Conservation (phyloP, 2,329 filamentous ascomycete genomes). For the Exophiala sideris region DNA sequence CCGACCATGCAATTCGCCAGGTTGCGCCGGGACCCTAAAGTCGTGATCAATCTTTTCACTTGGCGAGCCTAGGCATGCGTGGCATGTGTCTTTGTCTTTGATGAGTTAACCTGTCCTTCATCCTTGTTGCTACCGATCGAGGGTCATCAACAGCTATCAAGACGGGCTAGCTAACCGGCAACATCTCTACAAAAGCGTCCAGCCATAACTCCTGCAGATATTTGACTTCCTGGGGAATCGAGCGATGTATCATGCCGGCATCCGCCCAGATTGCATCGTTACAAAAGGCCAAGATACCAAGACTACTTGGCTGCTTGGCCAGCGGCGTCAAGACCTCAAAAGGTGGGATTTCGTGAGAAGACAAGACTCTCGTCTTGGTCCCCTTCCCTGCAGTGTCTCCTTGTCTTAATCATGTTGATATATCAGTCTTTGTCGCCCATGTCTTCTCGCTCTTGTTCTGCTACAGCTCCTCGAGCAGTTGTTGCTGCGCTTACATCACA, state of each 20-base stretch:
- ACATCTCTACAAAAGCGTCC: not conserved
- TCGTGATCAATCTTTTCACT: too few species aligned
- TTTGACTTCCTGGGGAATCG: too few species aligned
- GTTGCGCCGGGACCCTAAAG: too few species aligned
- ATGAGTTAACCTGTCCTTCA: too few species aligned
- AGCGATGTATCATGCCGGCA: too few species aligned
- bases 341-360: constrained; percentile 1
- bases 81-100: too few species aligned
- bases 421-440: constrained; percentile 19
- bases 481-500: constrained; percentile 1
- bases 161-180: too few species aligned
- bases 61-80: too few species aligned
- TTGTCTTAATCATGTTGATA: constrained; percentile 21
- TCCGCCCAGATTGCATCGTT: not conserved
- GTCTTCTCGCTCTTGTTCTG: constrained; percentile 12
- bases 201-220: too few species aligned
- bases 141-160: too few species aligned
- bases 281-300: constrained; percentile 4
- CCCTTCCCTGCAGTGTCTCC: constrained; percentile 9
- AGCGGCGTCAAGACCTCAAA: constrained; percentile 1
- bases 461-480: constrained; percentile 13
- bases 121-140: too few species aligned
- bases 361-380: constrained; percentile 15
- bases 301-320: constrained; percentile 8
- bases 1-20: too few species aligned